Conservation (phyloP, 2,329 filamentous ascomycete species). For the Leptodontidium sp. region DNA sequence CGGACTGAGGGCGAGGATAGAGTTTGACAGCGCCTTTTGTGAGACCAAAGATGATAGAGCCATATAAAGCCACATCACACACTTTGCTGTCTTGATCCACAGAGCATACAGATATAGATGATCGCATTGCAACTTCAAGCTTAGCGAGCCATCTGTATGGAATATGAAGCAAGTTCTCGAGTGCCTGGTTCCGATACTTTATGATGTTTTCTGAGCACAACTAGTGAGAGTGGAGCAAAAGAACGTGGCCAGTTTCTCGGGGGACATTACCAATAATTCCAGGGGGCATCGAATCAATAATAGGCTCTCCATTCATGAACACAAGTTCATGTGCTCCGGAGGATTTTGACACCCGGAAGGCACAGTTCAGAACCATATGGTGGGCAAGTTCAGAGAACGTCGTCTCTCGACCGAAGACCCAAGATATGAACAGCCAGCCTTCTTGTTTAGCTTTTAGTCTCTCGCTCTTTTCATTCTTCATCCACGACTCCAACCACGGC, state of each 20-base stretch:
- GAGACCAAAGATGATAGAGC: constrained; percentile 18
- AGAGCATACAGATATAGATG: not conserved
- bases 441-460: constrained; percentile 14
- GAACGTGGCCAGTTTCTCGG: not conserved
- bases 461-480: constrained; percentile 13
- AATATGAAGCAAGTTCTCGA: not conserved
- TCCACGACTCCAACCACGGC: constrained; percentile 30
- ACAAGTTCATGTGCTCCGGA: not conserved
- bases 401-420: constrained; percentile 24
- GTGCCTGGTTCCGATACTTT: not conserved
- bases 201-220: not conserved
- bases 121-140: not conserved
- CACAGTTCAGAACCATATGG: constrained; percentile 8
- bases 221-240: not conserved
- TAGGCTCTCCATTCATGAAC: not conserved
- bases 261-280: constrained; percentile 10
- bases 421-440: constrained; percentile 31
- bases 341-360: not conserved
- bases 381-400: constrained; percentile 8
- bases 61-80: constrained; percentile 25
- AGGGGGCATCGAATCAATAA: not conserved
- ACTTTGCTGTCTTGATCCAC: not conserved
- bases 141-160: not conserved
- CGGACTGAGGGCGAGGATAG: not conserved
- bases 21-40: not conserved